phyloP scores from a whole-genome alignment of 352 stramenopile species.

The Pilasporangium apinafurcum region DNA sequence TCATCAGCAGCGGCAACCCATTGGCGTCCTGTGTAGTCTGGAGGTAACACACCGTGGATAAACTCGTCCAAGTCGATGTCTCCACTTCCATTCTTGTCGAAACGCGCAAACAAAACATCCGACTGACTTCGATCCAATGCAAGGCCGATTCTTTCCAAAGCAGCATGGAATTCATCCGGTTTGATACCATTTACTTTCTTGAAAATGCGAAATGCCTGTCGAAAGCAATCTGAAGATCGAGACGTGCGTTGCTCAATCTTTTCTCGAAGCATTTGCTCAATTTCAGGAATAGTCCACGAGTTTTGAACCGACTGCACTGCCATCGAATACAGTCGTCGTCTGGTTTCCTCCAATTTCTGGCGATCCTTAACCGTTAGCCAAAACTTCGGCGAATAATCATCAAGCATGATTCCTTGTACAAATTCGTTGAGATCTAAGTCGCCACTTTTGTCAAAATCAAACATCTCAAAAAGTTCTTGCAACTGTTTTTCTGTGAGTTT shows the following conservation, averaged over 20 bases:
- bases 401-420: constrained; percentile 68
- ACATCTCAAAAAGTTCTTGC: constrained; percentile 53
- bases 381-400: constrained; percentile 53
- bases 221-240: constrained; percentile 69
- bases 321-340: constrained; percentile 46
- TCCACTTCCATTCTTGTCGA: constrained; percentile 64
- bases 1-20: constrained; percentile 78
- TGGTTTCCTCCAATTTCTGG: constrained; percentile 43
- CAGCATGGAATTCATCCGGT: constrained; percentile 59
- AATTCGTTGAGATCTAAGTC: constrained; percentile 80
- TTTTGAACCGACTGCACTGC: constrained; percentile 60
- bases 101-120: constrained; percentile 58
- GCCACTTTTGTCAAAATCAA: constrained; percentile 74
- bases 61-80: constrained; percentile 81
- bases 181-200: constrained; percentile 82
- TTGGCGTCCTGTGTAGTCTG: constrained; percentile 62
- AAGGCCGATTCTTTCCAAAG: constrained; percentile 53
- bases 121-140: constrained; percentile 40
- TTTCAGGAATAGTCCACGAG: constrained; percentile 69
- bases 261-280: constrained; percentile 72
- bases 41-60: constrained; percentile 66
- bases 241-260: constrained; percentile 84
- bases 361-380: constrained; percentile 50
- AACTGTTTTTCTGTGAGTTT: constrained; percentile 47
- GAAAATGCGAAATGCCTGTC: constrained; percentile 76